phyloP scores from a whole-genome alignment of 306 rosid genomes.

The Dryas octopetala region DNA sequence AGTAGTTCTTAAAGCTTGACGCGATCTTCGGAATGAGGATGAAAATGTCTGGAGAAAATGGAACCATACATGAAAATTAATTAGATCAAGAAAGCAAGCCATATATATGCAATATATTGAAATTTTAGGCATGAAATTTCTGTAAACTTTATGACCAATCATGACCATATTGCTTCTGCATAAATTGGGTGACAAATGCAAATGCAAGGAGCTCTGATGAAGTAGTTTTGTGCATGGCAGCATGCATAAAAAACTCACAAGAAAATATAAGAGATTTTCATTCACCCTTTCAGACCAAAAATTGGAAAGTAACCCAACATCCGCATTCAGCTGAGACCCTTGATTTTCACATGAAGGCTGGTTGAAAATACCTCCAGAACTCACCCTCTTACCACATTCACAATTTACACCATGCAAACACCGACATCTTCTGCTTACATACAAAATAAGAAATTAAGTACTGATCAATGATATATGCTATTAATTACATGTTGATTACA shows the following conservation, averaged over 20 bases:
- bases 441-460: neutral
- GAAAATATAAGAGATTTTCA: neutral
- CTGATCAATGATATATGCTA: too few relatives aligned
- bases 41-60: constrained; percentile 5
- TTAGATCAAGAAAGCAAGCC: neutral
- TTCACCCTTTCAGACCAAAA: constrained; percentile 7
- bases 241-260: neutral
- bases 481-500: neutral
- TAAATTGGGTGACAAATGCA: too few relatives aligned
- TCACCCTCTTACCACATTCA: neutral
- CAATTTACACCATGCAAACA: neutral
- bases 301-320: neutral
- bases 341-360: neutral
- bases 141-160: neutral
- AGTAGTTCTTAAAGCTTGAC: neutral
- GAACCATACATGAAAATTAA: neutral
- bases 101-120: neutral
- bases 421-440: neutral
- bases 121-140: neutral
- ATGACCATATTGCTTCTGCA: neutral
- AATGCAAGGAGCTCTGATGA: neutral
- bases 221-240: neutral
- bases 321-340: neutral
- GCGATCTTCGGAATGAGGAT: constrained; percentile 1
- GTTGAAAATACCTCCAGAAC: neutral